Evolutionary conservation across 2,329 filamentous ascomycete genomes (phyloP).

Genomic region (Pleurostoma richardsiae): DNA sequence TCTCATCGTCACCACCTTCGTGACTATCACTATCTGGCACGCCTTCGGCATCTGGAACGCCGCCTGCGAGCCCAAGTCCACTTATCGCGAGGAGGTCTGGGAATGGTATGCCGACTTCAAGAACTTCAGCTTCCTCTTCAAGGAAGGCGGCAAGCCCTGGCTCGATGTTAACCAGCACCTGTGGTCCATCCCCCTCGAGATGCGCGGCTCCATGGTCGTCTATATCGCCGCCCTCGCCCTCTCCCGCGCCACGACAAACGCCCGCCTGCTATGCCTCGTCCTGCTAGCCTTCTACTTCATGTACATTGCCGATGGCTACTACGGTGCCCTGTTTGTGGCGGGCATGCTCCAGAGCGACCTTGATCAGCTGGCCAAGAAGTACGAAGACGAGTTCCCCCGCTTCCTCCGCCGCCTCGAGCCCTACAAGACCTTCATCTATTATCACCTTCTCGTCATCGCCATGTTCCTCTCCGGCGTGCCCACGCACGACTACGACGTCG

Average conservation of each 20-base stretch:
- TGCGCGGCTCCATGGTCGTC: slow-evolving; percentile 58
- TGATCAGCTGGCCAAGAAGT: slow-evolving; percentile 43
- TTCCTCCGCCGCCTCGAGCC: slow-evolving; percentile 39
- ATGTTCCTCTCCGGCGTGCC: slow-evolving; percentile 59
- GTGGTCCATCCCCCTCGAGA: slow-evolving; percentile 61
- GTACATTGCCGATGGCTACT: slow-evolving; percentile 62
- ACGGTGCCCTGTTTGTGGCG: slow-evolving; percentile 53
- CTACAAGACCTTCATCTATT: slow-evolving; percentile 46
- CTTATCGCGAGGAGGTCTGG: slow-evolving; percentile 43
- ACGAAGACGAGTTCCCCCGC: slow-evolving; percentile 41
- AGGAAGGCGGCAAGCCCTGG: slow-evolving; percentile 50
- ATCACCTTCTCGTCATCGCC: slow-evolving; percentile 44
- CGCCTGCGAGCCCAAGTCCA: slow-evolving; percentile 30
- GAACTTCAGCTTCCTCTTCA: slow-evolving; percentile 65
- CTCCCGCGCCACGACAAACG: slow-evolving; percentile 46
- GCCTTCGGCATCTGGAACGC: slow-evolving; percentile 40
- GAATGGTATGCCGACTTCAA: slow-evolving; percentile 52
- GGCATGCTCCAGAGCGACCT: slow-evolving; percentile 61
- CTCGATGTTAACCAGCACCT: slow-evolving; percentile 54
- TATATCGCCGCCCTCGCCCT: slow-evolving; percentile 55
- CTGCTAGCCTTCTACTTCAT: slow-evolving; percentile 60
- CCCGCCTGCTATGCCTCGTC: slow-evolving; percentile 48
- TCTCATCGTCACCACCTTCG: slow-evolving; percentile 49
- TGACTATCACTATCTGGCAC: slow-evolving; percentile 49
- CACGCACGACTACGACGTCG: slow-evolving; percentile 39